Percentiles rank a stretch among this genome's conserved stretches.
phyloP scores from a whole-genome alignment of 2,329 filamentous ascomycete species.

The Fusarium tupiense region DNA sequence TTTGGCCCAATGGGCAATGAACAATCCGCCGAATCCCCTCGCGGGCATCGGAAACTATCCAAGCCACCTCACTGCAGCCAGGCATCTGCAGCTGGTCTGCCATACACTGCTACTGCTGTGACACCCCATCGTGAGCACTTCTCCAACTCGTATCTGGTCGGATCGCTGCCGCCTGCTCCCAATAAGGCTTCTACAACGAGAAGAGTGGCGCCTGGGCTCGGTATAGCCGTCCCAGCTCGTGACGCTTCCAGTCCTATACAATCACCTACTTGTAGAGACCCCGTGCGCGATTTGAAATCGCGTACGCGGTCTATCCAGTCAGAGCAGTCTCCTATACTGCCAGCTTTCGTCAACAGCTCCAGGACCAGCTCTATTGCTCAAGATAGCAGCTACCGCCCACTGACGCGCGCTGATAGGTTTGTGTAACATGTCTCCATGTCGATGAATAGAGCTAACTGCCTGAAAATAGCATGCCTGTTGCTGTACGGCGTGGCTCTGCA shows the following conservation, averaged over 20 bases:
- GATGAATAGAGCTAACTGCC: conserved; percentile 32
- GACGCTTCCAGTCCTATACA: conserved; percentile 19
- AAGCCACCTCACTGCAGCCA: conserved; percentile 58
- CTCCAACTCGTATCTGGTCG: conserved; percentile 47
- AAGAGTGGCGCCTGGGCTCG: conserved; percentile 21
- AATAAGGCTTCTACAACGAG: conserved; percentile 27
- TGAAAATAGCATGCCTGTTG: conserved; percentile 29
- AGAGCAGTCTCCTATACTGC: conserved; percentile 27
- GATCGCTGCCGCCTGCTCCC: conserved; percentile 37
- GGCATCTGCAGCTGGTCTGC: conserved; percentile 53
- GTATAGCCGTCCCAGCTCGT: conserved; percentile 31
- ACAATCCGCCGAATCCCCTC: conserved; percentile 56
- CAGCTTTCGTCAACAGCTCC: conserved; percentile 23
- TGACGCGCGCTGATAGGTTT: conserved; percentile 39
- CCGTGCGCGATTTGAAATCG: conserved; percentile 26
- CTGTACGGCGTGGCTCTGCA: conserved; percentile 21
- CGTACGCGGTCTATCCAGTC: conserved; percentile 34
- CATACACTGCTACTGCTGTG: conserved; percentile 49
- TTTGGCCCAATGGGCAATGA: conserved; percentile 59
- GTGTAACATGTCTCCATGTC: conserved; percentile 17
- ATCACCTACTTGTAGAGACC: conserved; percentile 26
- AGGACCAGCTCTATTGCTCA: conserved; percentile 26
- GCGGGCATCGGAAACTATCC: conserved; percentile 59
- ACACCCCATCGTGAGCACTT: conserved; percentile 41
- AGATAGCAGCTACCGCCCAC: conserved; percentile 24